Evolutionary conservation across 1,284 basidiomycete genomes (phyloP).

Genomic region (Boletus smithii): DNA sequence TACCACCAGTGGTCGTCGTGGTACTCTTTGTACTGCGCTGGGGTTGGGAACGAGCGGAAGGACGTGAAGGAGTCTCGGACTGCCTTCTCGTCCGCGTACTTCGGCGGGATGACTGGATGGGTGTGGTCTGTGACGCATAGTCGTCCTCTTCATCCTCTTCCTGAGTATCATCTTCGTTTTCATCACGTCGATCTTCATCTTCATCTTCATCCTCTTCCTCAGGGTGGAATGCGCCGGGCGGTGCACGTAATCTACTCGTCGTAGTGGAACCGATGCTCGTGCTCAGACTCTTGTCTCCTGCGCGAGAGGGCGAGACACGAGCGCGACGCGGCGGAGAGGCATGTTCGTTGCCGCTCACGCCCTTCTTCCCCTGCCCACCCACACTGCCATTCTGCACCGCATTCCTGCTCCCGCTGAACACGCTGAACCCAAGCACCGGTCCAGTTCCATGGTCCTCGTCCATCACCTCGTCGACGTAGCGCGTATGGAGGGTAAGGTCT

Average conservation of each 20-base stretch:
- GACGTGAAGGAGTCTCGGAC: slow-evolving; percentile 14
- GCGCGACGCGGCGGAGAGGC: slow-evolving; percentile 8
- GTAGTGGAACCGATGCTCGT: slow-evolving; percentile 4
- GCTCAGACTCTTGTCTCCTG: slow-evolving; percentile 6
- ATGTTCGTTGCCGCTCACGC: neutral
- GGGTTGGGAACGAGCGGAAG: slow-evolving; percentile 11
- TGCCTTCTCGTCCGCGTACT: slow-evolving; percentile 14
- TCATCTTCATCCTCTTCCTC: slow-evolving; percentile 22
- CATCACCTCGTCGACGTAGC: slow-evolving; percentile 17
- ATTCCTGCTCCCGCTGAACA: slow-evolving; percentile 24
- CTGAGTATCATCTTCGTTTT: slow-evolving; percentile 24
- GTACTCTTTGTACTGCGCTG: slow-evolving; percentile 9
- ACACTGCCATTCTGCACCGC: slow-evolving; percentile 2
- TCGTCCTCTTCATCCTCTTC: slow-evolving; percentile 36
- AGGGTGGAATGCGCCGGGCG: slow-evolving; percentile 25
- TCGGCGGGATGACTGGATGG: slow-evolving; percentile 13
- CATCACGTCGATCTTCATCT: slow-evolving; percentile 9
- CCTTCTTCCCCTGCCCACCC: neutral
- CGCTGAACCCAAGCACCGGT: slow-evolving; percentile 27
- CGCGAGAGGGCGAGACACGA: slow-evolving; percentile 6
- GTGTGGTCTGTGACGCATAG: slow-evolving; percentile 27
- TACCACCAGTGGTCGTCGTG: neutral
- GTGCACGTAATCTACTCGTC: slow-evolving; percentile 13
- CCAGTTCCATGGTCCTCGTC: slow-evolving; percentile 8
- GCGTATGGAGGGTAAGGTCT: slow-evolving; percentile 19